Conservation (phyloP, 148 eudicot species). For the Fagopyrum tataricum region DNA sequence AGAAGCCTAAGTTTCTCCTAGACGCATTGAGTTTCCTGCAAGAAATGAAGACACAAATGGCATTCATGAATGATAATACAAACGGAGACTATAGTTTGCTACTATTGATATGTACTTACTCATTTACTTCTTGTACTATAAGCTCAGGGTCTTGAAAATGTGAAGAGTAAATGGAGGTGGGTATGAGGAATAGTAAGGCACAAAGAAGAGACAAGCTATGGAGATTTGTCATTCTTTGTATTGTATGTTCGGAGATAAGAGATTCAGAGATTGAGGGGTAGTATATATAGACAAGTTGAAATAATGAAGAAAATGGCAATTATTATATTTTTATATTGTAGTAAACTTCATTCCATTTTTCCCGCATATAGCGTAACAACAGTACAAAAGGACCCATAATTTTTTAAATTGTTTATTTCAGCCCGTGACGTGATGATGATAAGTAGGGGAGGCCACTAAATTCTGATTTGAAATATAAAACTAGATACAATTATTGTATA, state of each 20-base stretch:
- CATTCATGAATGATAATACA: background rate
- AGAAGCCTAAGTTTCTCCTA: constrained; percentile 51
- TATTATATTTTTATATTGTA: too few species aligned
- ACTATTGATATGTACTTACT: background rate
- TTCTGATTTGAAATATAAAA: too few species aligned
- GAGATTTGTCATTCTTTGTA: background rate
- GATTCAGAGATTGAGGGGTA: background rate
- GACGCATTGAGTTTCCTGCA: constrained; percentile 48
- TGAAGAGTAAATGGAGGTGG: background rate
- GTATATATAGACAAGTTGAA: background rate
- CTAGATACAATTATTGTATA: too few species aligned
- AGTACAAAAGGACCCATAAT: too few species aligned
- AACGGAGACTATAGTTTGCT: background rate
- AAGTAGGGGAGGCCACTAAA: too few species aligned
- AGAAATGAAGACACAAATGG: background rate
- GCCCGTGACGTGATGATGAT: too few species aligned
- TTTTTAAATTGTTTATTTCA: too few species aligned
- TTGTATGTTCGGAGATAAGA: background rate
- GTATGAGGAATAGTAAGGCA: background rate
- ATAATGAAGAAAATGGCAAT: background rate
- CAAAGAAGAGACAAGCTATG: background rate
- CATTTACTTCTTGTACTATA: constrained; percentile 9
- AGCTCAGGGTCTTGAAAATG: constrained; percentile 3
- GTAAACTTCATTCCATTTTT: too few species aligned
- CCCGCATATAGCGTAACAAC: too few species aligned